Evolutionary conservation across 768 basidiomycete genomes (phyloP).

Genomic region (Kwoniella dejecticola): DNA sequence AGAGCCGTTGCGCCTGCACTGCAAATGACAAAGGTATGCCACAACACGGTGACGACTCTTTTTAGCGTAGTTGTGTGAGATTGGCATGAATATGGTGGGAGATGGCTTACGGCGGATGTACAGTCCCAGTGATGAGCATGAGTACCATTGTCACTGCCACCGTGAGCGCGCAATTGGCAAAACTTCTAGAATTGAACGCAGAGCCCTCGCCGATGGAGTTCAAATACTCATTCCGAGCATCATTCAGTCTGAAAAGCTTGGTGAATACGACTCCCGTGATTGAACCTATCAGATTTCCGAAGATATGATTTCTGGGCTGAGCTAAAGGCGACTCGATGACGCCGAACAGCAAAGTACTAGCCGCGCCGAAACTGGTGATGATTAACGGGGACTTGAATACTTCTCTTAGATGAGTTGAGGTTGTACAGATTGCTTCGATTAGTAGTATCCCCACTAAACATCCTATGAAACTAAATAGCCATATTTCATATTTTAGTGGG

Average conservation of each 20-base stretch:
- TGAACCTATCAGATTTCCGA: slow-evolving; percentile 38
- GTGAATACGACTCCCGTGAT: slow-evolving; percentile 34
- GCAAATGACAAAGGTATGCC: background rate
- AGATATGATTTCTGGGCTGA: slow-evolving; percentile 41
- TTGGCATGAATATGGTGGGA: background rate
- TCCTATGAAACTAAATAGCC: slow-evolving; percentile 35
- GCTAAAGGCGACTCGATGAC: slow-evolving; percentile 40
- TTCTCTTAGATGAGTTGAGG: slow-evolving; percentile 16
- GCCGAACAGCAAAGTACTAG: slow-evolving; percentile 36
- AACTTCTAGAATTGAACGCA: slow-evolving; percentile 12
- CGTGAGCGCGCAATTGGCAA: slow-evolving; percentile 35
- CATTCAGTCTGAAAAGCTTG: slow-evolving; percentile 28
- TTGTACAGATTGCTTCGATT: slow-evolving; percentile 32
- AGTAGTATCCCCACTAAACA: slow-evolving; percentile 37
- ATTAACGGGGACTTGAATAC: slow-evolving; percentile 30
- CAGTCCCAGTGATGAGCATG: slow-evolving; percentile 26
- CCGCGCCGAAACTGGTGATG: slow-evolving; percentile 43
- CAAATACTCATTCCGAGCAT: slow-evolving; percentile 9
- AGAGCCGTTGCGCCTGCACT: slow-evolving; percentile 46
- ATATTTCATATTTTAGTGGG: slow-evolving; percentile 38
- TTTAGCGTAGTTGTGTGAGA: background rate
- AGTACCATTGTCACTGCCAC: slow-evolving; percentile 31
- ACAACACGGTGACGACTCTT: background rate
- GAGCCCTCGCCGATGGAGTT: slow-evolving; percentile 7
- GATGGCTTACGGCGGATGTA: slow-evolving; percentile 44